Evolutionary conservation across 306 rosid species (phyloP).

Genomic region (Carpinus viminea): DNA sequence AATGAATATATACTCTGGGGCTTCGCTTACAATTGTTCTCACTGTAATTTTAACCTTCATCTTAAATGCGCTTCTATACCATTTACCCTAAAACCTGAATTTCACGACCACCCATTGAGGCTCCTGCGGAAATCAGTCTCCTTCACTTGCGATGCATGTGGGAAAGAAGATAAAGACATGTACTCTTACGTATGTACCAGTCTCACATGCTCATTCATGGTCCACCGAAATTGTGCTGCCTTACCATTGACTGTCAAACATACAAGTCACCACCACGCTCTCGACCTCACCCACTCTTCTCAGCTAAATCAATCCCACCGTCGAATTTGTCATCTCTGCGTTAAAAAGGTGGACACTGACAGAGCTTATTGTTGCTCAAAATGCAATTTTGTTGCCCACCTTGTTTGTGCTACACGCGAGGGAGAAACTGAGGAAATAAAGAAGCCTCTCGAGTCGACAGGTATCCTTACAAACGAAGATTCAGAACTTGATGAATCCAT

Average conservation of each 20-base stretch:
- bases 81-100: neutral
- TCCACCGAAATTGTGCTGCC: neutral
- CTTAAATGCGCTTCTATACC: neutral
- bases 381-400: neutral
- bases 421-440: neutral
- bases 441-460: too few species aligned
- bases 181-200: rapidly evolving
- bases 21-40: neutral
- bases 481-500: neutral
- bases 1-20: rapidly evolving
- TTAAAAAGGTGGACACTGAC: neutral
- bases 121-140: rapidly evolving
- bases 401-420: neutral
- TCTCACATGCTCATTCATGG: neutral
- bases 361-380: neutral
- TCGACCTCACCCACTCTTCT: neutral
- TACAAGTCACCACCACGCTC: neutral
- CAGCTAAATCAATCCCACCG: neutral
- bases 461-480: too few species aligned
- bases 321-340: neutral
- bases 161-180: neutral
- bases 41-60: neutral
- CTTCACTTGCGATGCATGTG: neutral
- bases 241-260: rapidly evolving
- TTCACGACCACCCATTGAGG: neutral